Conservation (phyloP, 495 filamentous ascomycete genomes). For the Amphirosellinia nigrospora region DNA sequence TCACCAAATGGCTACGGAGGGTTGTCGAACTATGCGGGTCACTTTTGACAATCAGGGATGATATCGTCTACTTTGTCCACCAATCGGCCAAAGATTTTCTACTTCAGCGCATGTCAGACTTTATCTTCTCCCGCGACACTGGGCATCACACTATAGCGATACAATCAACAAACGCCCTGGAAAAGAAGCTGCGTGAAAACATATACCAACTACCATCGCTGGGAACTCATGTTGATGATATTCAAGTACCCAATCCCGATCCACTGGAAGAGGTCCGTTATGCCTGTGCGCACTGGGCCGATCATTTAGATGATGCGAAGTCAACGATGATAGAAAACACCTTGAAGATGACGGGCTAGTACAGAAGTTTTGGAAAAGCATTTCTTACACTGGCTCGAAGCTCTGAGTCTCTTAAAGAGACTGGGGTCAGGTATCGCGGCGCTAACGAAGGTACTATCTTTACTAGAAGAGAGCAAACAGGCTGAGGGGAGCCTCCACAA, state of each 20-base stretch:
- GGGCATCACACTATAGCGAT: slow-evolving; percentile 29
- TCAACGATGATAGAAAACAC: no score
- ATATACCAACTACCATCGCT: slow-evolving; percentile 26
- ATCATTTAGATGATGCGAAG: slow-evolving; percentile 33
- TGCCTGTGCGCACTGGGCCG: slow-evolving; percentile 46
- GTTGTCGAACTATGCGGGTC: slow-evolving; percentile 40
- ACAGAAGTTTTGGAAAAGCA: slow-evolving; percentile 26
- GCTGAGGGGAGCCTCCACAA: no score
- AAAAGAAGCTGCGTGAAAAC: no score
- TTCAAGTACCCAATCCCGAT: slow-evolving; percentile 32
- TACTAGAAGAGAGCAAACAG: no score
- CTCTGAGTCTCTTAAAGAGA: no score
- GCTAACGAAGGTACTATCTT: no score
- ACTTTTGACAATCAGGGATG: slow-evolving; percentile 39
- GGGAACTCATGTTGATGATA: slow-evolving; percentile 26
- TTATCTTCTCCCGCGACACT: slow-evolving; percentile 43
- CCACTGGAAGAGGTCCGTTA: slow-evolving; percentile 42
- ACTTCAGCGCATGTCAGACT: no score
- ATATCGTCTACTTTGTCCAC: slow-evolving; percentile 47
- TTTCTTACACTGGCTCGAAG: slow-evolving; percentile 40
- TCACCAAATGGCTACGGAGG: not conserved
- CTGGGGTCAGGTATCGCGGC: no score
- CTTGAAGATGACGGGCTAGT: not conserved
- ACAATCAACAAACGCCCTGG: slow-evolving; percentile 18
- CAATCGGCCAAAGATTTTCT: slow-evolving; percentile 54